Base-by-base conservation (phyloP, 2,329 filamentous ascomycete genomes). In the Chaetomium sp. region DNA sequence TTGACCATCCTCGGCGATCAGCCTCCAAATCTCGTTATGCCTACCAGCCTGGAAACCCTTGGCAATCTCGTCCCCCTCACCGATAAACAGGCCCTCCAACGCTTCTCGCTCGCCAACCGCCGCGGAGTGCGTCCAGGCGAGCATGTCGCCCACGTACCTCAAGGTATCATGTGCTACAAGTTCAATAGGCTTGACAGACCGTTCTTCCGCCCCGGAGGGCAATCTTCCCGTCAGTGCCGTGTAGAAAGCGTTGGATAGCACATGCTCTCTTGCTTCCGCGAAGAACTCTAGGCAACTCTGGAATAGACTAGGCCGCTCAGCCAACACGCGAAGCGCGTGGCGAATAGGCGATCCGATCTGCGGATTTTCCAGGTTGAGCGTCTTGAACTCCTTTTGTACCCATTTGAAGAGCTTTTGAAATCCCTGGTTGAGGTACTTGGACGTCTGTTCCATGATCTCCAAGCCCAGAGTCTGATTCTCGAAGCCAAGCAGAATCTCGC, bases 351-450 rank as follows among this genome's bases (percentile, higher is more conserved):
- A 81, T 67, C 88, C 91, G 69, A 97, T 91, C 65, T 95, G 91
- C 0, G 91, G 91, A 62, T 95, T 96, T 67, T 99, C 94, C 7
- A 97, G 79, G 68, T 97, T 95, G 50, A 97, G 74, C 0, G 86
- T 86, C 69, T 91, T 95, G 73, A 99, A 95, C 65, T 96, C 91
- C 57, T 88, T 85, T 68, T 96, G 91, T 19, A 95, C 85, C 92
- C 92, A 99, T 64, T 89, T 85, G 71, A 95, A 96, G 2, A 99
- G 79, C 68, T 96, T 99, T 68, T 99, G 92, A 64, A 94, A 99
- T 5, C 89, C 92, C 12, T 86, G 79, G 66, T 96, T 94, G 49
- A 99, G 79, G 59, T 89, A 84, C 57, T 89, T 90, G 0, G 91
- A 91, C 54, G 86, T 92, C 69, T 92, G 84, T 60, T 96, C 92